phyloP scores from a whole-genome alignment of 2,329 filamentous ascomycete species.

The Penicillium sp. region DNA sequence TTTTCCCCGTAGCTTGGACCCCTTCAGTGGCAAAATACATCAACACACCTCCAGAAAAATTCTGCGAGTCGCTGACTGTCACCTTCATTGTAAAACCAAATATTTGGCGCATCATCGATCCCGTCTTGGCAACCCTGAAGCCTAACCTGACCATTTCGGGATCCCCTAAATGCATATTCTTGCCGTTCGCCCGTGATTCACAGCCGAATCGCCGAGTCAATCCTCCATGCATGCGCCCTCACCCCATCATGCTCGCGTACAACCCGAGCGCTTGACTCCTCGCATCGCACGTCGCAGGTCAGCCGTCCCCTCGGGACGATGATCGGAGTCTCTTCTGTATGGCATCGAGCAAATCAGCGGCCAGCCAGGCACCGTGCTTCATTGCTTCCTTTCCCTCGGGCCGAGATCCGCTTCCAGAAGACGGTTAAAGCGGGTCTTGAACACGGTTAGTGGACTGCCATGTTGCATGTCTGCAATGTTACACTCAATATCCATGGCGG shows the following conservation, averaged over 20 bases:
- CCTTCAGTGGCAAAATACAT: not conserved
- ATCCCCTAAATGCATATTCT: not conserved
- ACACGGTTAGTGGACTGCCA: not conserved
- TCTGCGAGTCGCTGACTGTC: not conserved
- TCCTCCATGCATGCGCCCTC: not conserved
- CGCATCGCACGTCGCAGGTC: constrained; percentile 1
- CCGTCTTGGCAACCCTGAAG: not conserved
- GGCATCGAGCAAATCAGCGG: not conserved
- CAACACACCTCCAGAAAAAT: not conserved
- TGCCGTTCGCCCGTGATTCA: not conserved
- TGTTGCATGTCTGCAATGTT: not conserved
- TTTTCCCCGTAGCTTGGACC: not conserved
- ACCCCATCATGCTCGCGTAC: not conserved
- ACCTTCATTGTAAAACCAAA: not conserved
- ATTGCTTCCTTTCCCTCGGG: not conserved
- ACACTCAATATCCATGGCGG: not conserved
- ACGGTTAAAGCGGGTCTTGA: not conserved
- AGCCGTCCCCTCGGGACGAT: not conserved
- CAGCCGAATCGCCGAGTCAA: not conserved
- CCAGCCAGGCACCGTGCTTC: not conserved
- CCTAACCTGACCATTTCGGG: not conserved
- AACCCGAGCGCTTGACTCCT: not conserved
- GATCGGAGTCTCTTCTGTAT: not conserved
- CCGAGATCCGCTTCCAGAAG: not conserved
- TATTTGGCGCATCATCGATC: not conserved